A percentile compares a stretch with the other conserved stretches of the same genome.
Conservation (phyloP, 805 yeast species). For the Candida silvicultrix region DNA sequence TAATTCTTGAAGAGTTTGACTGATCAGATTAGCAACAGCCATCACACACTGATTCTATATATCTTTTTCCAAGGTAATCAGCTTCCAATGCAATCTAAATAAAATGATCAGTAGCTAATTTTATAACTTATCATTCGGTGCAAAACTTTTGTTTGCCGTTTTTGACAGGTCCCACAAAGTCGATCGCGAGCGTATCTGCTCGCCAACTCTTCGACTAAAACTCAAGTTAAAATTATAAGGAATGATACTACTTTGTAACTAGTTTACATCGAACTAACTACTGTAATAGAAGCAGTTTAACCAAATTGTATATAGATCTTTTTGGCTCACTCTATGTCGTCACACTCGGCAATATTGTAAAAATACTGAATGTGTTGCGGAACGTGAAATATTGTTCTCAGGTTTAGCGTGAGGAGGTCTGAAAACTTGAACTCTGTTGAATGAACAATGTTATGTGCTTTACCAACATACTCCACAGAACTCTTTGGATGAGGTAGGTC, state of each 20-base stretch:
- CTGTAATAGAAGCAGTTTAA: no score
- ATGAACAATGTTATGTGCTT: conserved; percentile 10
- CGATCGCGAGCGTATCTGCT: not conserved
- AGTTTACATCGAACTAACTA: no score
- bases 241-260: no score
- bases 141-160: not conserved
- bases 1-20: conserved; percentile 20
- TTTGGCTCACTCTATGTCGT: conserved; percentile 7
- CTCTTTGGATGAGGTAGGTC: conserved; percentile 31
- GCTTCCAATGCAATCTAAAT: no score
- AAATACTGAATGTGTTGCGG: conserved; percentile 16
- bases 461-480: conserved; percentile 11
- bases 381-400: conserved; percentile 11
- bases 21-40: conserved; percentile 1
- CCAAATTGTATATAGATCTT: no score
- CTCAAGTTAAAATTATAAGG: no score
- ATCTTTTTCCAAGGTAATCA: no score
- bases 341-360: conserved; percentile 12
- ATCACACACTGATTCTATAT: not conserved
- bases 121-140: not conserved
- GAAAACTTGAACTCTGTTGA: conserved; percentile 6
- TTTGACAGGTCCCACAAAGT: not conserved
- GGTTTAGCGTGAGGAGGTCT: conserved; percentile 14
- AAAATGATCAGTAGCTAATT: no score
- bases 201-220: no score